A percentile compares a stretch with the other conserved stretches of the same genome.
phyloP scores from a whole-genome alignment of 129 eudicot species.

The Centella asiatica region DNA sequence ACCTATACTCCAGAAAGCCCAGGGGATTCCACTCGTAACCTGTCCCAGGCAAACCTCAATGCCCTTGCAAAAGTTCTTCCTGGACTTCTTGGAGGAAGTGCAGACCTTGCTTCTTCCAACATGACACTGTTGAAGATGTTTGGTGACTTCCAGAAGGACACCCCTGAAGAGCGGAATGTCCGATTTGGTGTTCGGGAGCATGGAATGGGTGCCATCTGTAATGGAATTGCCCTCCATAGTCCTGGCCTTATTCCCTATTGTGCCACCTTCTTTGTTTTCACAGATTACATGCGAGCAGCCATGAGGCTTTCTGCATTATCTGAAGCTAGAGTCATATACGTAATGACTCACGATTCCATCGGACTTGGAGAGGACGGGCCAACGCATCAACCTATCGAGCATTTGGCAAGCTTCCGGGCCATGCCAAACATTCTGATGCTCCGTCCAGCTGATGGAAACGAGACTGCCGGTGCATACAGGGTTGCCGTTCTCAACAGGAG shows the following conservation, averaged over 20 bases:
- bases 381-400: constrained; percentile 63
- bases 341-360: constrained; percentile 60
- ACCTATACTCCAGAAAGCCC: constrained; percentile 44
- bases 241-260: constrained; percentile 55
- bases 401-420: constrained; percentile 62
- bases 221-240: constrained; percentile 53
- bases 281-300: constrained; percentile 62
- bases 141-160: constrained; percentile 46
- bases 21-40: constrained; percentile 48
- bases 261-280: constrained; percentile 63
- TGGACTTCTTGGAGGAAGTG: constrained; percentile 61
- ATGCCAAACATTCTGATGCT: constrained; percentile 65
- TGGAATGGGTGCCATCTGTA: constrained; percentile 62
- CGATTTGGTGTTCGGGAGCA: constrained; percentile 58
- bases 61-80: constrained; percentile 48
- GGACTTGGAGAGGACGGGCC: constrained; percentile 64
- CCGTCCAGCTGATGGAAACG: constrained; percentile 65
- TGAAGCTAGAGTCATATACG: constrained; percentile 42
- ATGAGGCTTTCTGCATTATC: constrained; percentile 49
- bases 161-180: constrained; percentile 48
- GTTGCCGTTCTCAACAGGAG: constrained; percentile 34
- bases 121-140: constrained; percentile 53
- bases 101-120: constrained; percentile 63
- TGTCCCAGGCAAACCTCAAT: constrained; percentile 43
- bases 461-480: constrained; percentile 55